Evolutionary conservation across 139 green algal species (phyloP).

Genomic region (Deuterostichococcus epilithicus): DNA sequence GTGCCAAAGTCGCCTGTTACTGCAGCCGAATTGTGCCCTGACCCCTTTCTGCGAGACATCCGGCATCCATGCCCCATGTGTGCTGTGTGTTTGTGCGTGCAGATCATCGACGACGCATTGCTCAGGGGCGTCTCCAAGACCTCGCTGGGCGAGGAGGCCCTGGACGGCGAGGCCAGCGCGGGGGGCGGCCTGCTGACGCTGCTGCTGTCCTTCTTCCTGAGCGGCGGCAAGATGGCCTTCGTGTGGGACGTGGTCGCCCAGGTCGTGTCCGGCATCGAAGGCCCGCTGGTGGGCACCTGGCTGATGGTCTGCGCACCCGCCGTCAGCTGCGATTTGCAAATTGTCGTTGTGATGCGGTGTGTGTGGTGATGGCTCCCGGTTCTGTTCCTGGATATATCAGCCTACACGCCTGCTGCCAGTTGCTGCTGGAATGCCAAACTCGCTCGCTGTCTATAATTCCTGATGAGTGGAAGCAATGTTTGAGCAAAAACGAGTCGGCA

Average conservation of each 20-base stretch:
- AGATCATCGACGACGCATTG: slow-evolving; percentile 27
- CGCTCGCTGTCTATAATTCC: too few relatives aligned
- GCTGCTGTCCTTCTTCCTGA: slow-evolving; percentile 13
- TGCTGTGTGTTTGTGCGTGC: not conserved
- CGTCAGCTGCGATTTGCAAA: too few relatives aligned
- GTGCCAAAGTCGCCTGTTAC: too few relatives aligned
- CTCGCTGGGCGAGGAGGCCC: slow-evolving; percentile 7
- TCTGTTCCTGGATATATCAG: too few relatives aligned
- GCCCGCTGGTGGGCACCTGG: not conserved
- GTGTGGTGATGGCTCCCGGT: too few relatives aligned
- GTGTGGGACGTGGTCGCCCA: slow-evolving; percentile 19
- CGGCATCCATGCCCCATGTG: too few relatives aligned
- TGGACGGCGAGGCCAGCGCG: not conserved
- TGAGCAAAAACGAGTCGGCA: too few relatives aligned
- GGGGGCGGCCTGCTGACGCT: not conserved
- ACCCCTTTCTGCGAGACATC: not conserved
- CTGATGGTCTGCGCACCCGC: not conserved
- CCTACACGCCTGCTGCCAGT: too few relatives aligned
- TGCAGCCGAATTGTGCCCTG: not conserved
- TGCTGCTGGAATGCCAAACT: too few relatives aligned
- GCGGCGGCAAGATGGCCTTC: slow-evolving; percentile 17
- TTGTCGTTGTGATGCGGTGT: too few relatives aligned
- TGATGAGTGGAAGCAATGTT: too few relatives aligned
- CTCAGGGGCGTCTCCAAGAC: slow-evolving; percentile 13
- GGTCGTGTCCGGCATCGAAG: not conserved